Evolutionary conservation across 257 asterid species (phyloP).

Genomic region (Verbena officinalis): DNA sequence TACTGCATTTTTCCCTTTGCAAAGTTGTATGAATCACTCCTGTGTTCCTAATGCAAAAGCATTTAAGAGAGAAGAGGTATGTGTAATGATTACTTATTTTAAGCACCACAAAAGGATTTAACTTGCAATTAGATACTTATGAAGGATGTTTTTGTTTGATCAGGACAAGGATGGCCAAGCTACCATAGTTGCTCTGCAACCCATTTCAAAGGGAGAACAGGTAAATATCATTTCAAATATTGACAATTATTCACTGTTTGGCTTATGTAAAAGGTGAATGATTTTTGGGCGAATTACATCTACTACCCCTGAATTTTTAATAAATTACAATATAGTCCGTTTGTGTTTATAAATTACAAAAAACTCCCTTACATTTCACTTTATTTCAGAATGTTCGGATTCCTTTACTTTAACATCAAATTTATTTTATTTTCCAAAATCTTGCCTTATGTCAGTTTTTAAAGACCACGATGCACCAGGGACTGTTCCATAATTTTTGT

Average conservation of each 20-base stretch:
- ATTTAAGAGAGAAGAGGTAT: constrained; percentile 87
- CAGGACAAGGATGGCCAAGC: constrained; percentile 94
- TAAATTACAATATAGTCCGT: too few species aligned
- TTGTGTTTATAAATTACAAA: too few species aligned
- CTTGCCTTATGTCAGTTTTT: too few species aligned
- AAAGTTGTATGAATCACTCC: constrained; percentile 94
- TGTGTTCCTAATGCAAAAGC: constrained; percentile 92
- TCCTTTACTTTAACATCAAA: too few species aligned
- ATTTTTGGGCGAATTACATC: too few species aligned
- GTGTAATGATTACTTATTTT: not conserved
- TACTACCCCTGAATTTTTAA: too few species aligned
- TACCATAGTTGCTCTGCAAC: constrained; percentile 61
- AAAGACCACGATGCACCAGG: too few species aligned
- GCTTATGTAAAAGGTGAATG: not conserved
- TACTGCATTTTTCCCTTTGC: constrained; percentile 86
- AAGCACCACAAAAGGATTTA: not conserved
- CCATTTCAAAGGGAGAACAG: constrained; percentile 79
- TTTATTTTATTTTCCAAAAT: too few species aligned
- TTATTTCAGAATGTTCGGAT: too few species aligned
- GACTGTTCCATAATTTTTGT: too few species aligned
- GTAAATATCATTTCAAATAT: constrained; percentile 33
- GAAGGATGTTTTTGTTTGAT: constrained; percentile 21
- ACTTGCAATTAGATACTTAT: constrained; percentile 5
- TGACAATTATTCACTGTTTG: constrained; percentile 7
- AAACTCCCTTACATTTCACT: too few species aligned